Evolutionary conservation across 768 basidiomycete species (phyloP).

Genomic region (Megacollybia marginata): DNA sequence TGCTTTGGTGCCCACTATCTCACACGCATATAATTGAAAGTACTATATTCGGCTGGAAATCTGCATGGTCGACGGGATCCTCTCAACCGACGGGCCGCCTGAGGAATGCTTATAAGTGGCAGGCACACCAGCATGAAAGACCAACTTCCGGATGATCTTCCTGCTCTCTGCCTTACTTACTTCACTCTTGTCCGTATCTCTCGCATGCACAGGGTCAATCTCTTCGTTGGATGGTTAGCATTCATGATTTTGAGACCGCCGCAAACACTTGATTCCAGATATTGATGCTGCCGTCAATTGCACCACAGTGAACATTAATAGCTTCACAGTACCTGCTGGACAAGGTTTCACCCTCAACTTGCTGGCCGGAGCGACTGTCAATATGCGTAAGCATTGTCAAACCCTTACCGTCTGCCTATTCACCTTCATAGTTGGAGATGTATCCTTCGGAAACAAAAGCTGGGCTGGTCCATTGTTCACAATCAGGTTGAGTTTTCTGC

Average conservation of each 20-base stretch:
- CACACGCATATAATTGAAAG: too few relatives aligned
- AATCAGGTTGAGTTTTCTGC: conserved; percentile 27
- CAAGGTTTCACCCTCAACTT: conserved; percentile 41
- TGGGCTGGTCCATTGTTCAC: conserved; percentile 52
- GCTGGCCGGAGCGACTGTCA: conserved; percentile 45
- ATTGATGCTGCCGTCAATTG: conserved; percentile 46
- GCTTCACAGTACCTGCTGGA: conserved; percentile 51
- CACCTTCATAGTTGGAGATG: conserved; percentile 40
- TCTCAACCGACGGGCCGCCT: too few relatives aligned
- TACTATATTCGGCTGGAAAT: too few relatives aligned
- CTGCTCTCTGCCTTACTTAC: background rate
- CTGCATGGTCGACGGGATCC: too few relatives aligned
- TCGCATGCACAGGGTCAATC: conserved; percentile 45
- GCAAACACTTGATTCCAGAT: conserved; percentile 19
- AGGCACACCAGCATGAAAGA: too few relatives aligned
- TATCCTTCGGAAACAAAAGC: conserved; percentile 42
- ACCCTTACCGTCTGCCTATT: background rate
- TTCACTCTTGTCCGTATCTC: background rate
- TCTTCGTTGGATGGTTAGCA: conserved; percentile 34
- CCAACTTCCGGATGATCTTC: background rate
- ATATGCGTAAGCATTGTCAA: conserved; percentile 36
- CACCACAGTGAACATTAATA: conserved; percentile 48
- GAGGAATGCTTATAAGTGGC: too few relatives aligned
- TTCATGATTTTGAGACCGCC: conserved; percentile 14
- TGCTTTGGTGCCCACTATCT: too few relatives aligned